phyloP scores from a whole-genome alignment of 78 protist species.

The slime mould (Dictyostelium discoideum) region DNA sequence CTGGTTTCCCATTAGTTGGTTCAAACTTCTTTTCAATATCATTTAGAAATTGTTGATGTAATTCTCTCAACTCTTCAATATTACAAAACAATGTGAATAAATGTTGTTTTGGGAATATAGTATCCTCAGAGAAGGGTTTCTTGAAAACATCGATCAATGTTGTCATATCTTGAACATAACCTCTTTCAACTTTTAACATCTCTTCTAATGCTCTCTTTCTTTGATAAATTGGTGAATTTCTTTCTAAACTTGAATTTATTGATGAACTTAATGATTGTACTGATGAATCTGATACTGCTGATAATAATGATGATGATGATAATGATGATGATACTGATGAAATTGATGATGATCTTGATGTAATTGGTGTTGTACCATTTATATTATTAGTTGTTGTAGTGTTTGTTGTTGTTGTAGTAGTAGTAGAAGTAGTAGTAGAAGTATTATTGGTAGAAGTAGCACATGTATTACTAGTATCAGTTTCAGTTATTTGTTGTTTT shows the following conservation, averaged over 20 bases:
- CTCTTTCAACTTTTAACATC: conserved; percentile 30
- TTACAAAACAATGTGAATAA: conserved; percentile 33
- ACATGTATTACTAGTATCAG: neutral
- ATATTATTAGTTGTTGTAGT: neutral
- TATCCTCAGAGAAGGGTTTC: conserved; percentile 15
- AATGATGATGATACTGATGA: conserved; percentile 47
- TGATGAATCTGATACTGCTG: conserved; percentile 31
- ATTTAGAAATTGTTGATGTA: conserved; percentile 25
- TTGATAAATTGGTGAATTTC: neutral
- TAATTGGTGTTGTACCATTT: neutral
- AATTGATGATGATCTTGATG: conserved; percentile 60
- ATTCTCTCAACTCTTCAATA: conserved; percentile 27
- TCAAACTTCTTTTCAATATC: conserved; percentile 11
- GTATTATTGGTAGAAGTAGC: too few relatives aligned
- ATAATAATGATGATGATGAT: conserved; percentile 39
- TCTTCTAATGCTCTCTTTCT: conserved; percentile 51
- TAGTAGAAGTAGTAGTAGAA: neutral
- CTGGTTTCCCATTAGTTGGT: conserved; percentile 18
- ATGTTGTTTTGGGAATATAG: conserved; percentile 18
- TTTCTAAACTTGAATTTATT: neutral
- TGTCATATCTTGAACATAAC: conserved; percentile 59
- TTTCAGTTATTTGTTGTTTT: neutral
- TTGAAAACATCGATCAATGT: conserved; percentile 59
- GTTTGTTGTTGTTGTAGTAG: neutral
- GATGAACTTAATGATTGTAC: neutral